Conservation (phyloP, 106 monocot genomes). For the Chionographis japonica region DNA sequence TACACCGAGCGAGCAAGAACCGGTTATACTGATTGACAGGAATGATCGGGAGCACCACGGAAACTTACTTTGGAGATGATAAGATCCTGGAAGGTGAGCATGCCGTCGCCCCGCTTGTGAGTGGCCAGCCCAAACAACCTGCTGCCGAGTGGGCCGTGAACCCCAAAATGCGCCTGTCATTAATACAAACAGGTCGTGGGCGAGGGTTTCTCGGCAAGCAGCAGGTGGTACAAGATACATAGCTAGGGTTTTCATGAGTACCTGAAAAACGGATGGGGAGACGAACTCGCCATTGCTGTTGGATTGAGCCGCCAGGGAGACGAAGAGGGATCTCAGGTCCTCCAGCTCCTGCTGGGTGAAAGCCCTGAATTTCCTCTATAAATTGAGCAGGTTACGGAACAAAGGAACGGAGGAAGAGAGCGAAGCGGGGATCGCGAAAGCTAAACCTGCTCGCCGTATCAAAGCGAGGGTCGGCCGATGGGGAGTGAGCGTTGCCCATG, state of each 20-base stretch:
- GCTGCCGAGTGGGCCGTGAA: constrained; percentile 38
- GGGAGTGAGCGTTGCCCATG: constrained; percentile 77
- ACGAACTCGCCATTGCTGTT: constrained; percentile 50
- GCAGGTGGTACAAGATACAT: neutral
- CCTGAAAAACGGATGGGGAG: constrained; percentile 67
- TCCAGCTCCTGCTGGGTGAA: constrained; percentile 72
- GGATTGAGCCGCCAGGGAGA: constrained; percentile 69
- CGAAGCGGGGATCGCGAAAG: neutral
- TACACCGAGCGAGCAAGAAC: too few species aligned
- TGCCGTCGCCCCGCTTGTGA: constrained; percentile 46
- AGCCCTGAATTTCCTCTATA: constrained; percentile 27
- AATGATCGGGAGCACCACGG: neutral
- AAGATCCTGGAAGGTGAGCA: constrained; percentile 79
- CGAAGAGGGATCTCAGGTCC: constrained; percentile 59
- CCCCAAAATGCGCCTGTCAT: constrained; percentile 57
- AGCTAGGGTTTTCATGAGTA: constrained; percentile 9
- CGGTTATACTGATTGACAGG: too few species aligned
- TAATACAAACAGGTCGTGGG: neutral
- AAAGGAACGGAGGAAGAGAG: neutral
- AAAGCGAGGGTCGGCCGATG: constrained; percentile 44
- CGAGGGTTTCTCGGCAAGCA: neutral
- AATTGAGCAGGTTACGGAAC: neutral
- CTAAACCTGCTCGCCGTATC: constrained; percentile 46
- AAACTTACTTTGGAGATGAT: constrained; percentile 69
- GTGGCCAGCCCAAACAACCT: constrained; percentile 67